Evolutionary conservation across 345 rosid species (phyloP).

Genomic region (Zanthoxylum bungeanum): DNA sequence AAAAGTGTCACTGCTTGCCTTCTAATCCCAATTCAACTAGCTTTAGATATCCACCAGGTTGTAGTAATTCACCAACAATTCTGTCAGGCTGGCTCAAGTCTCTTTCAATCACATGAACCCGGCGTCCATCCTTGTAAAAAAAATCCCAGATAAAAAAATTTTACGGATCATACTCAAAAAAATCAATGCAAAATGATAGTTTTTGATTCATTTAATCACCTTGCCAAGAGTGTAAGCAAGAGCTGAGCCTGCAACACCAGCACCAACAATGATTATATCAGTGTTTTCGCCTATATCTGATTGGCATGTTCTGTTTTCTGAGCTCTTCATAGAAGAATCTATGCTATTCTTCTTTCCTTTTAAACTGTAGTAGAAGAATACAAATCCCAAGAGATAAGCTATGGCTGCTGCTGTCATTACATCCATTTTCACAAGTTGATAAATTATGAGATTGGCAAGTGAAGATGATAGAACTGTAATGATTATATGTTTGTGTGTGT

Average conservation of each 20-base stretch:
- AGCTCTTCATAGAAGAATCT: constrained; percentile 1
- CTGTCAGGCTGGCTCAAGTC: constrained; percentile 12
- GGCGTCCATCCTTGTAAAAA: constrained; percentile 13
- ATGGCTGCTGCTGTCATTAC: neutral
- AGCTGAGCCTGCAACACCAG: constrained; percentile 17
- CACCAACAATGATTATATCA: constrained; percentile 9
- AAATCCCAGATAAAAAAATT: neutral
- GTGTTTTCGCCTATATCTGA: neutral
- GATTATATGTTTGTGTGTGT: neutral
- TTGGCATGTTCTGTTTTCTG: neutral
- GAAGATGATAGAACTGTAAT: neutral
- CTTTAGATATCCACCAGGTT: constrained; percentile 22
- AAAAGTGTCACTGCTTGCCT: constrained; percentile 4
- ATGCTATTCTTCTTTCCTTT: constrained; percentile 4
- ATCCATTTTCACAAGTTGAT: neutral
- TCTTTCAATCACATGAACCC: constrained; percentile 12
- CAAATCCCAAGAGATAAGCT: constrained; percentile 2
- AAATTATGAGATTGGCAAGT: neutral
- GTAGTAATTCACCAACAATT: constrained; percentile 15
- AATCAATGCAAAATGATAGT: neutral
- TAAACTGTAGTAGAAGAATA: neutral
- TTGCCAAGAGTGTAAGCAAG: constrained; percentile 12
- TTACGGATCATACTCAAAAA: neutral
- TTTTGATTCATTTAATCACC: neutral
- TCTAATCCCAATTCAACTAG: constrained; percentile 21